Percentiles rank a stretch among this genome's conserved stretches.
phyloP scores from a whole-genome alignment of 2,329 filamentous ascomycete genomes.

The Ophiostoma sp. region DNA sequence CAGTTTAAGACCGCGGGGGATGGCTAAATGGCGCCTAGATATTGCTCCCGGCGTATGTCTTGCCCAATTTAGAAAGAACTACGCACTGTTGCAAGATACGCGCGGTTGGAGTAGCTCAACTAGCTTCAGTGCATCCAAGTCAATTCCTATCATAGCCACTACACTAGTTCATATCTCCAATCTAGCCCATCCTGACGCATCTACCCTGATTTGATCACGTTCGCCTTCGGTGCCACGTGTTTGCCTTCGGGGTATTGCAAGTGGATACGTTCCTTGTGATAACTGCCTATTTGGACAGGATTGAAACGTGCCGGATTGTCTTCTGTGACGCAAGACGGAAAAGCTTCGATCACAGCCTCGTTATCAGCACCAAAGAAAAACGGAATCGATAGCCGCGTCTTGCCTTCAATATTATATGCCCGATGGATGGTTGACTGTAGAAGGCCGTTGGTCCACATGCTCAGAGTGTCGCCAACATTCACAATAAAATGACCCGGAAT shows the following conservation, averaged over 20 bases:
- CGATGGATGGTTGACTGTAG: neutral
- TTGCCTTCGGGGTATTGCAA: neutral
- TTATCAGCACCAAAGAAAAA: neutral
- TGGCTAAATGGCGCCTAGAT: neutral
- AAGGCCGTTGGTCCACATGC: slow-evolving; percentile 5
- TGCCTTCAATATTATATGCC: neutral
- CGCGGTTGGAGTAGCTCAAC: neutral
- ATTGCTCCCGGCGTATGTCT: neutral
- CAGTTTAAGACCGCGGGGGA: neutral
- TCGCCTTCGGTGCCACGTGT: neutral
- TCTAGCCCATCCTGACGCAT: neutral
- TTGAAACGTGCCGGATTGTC: neutral
- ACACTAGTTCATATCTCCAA: neutral
- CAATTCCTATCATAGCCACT: neutral
- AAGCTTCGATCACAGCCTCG: neutral
- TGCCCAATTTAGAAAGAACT: neutral
- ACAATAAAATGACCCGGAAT: neutral
- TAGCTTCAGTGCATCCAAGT: neutral
- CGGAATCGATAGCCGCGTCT: neutral
- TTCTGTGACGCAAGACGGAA: neutral
- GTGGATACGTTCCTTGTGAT: neutral
- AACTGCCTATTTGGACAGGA: neutral
- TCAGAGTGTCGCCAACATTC: neutral
- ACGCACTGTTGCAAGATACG: neutral
- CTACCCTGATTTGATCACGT: neutral